These are phyloP conservation scores for Sporothrix pallida DNA, from an alignment of 2,329 filamentous ascomycete genomes.

Conservation along the genomic window DNA sequence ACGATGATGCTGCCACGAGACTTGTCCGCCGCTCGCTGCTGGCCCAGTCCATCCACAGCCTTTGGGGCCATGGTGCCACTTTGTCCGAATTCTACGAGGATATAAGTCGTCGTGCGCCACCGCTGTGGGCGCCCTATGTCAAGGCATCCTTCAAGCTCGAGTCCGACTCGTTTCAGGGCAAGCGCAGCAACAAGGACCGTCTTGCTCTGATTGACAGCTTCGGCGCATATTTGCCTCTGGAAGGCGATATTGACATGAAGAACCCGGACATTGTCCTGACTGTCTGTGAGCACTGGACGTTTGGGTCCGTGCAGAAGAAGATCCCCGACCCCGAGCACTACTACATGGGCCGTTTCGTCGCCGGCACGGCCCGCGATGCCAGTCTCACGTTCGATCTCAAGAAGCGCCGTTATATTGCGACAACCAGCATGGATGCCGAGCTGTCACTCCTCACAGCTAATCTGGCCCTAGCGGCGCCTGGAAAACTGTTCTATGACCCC, in stretches of 20 bases:
- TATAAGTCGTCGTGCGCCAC: conserved; percentile 62
- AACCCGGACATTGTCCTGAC: conserved; percentile 75
- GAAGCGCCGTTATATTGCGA: conserved; percentile 90
- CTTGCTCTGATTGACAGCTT: conserved; percentile 82
- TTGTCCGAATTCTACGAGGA: conserved; percentile 72
- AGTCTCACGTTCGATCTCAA: conserved; percentile 84
- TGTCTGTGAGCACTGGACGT: conserved; percentile 81
- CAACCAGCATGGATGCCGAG: conserved; percentile 97
- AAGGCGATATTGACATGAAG: conserved; percentile 78
- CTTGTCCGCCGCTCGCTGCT: conserved; percentile 81
- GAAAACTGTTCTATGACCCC: conserved; percentile 89
- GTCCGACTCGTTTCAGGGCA: conserved; percentile 81
- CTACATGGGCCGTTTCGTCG: conserved; percentile 76
- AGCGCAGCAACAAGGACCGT: conserved; percentile 67
- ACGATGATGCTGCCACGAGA: conserved; percentile 65
- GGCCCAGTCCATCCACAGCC: conserved; percentile 80
- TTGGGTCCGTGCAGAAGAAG: conserved; percentile 55
- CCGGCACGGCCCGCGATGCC: conserved; percentile 68
- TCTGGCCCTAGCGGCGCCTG: conserved; percentile 79
- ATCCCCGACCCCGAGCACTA: conserved; percentile 63
- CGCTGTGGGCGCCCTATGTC: conserved; percentile 71
- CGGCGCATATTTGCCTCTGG: conserved; percentile 71
- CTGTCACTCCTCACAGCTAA: conserved; percentile 91
- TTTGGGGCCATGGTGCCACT: conserved; percentile 77
- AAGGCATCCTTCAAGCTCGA: conserved; percentile 78